These are phyloP conservation scores for Neurospora sp. DNA, from an alignment of 495 filamentous ascomycete species.

Conservation along the genomic window DNA sequence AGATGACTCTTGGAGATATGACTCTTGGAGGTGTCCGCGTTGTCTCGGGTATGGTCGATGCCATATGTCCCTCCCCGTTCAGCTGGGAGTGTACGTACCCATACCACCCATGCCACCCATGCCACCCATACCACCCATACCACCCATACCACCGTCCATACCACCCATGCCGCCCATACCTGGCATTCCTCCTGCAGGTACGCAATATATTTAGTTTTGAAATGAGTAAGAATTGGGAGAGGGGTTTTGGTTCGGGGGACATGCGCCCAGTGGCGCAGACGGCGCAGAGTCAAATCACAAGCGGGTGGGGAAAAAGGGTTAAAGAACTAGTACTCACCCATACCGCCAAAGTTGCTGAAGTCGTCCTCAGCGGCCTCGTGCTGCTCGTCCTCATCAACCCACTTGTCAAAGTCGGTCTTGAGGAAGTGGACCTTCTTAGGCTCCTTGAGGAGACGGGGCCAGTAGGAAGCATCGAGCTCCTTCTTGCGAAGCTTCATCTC, in stretches of 20 bases:
- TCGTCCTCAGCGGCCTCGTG: conserved; percentile 79
- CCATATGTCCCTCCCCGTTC: background rate
- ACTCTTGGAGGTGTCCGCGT: background rate
- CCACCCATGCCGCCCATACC: conserved; percentile 28
- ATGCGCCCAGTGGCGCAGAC: background rate
- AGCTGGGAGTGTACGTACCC: conserved; percentile 29
- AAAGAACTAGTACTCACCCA: conserved; percentile 31
- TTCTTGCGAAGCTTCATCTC: conserved; percentile 93
- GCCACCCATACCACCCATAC: background rate
- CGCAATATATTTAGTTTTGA: conserved; percentile 5
- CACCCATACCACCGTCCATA: background rate
- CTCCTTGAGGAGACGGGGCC: conserved; percentile 89
- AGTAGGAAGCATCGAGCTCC: conserved; percentile 81
- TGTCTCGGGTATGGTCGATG: conserved; percentile 3
- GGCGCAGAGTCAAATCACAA: background rate
- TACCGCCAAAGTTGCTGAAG: conserved; percentile 57
- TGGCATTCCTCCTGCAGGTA: conserved; percentile 31
- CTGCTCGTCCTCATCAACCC: conserved; percentile 99
- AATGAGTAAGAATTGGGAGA: background rate
- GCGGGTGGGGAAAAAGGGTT: background rate
- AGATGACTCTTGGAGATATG: background rate
- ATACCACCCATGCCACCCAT: conserved; percentile 13
- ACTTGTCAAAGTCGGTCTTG: conserved; percentile 99
- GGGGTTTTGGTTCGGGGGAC: background rate
- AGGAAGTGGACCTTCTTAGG: conserved; percentile 85